Base-by-base conservation (phyloP, 2,329 filamentous ascomycete genomes). In the Pestalotiopsis sp. region DNA sequence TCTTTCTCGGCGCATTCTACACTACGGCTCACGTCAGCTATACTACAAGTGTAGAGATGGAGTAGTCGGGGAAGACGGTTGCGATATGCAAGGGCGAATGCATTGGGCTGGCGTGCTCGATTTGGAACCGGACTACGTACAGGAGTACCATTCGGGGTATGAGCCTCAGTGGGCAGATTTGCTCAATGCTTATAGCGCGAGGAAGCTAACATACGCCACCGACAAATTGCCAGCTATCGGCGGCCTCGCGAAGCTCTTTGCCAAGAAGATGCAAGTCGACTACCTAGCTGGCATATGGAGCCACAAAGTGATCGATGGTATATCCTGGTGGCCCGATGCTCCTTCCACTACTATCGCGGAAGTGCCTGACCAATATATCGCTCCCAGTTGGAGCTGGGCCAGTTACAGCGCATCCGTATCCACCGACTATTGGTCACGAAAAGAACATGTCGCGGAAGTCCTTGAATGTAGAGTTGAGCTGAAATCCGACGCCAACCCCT, bases 341-440 rank as follows among this genome's bases (percentile, higher is more conserved):
- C n/a, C 71, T 3, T 61, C 66, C 12, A 11, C 11, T 9, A 45
- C n/a, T 7, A 1, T 25, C 14, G 56, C 61, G 7, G 36, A 17
- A 36, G 66, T 66, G 17, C 20, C 3, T 13, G 58, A 67, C 12
- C 52, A 67, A n/a, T 73, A 72, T 23, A 69, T 64, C 3, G 72
- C 68, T 11, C 72, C 72, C 11, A 72, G 70, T 68, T 73, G 72
- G 72, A 72, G 72, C 41, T 73, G 72, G 72, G 68, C 70, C 17
- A 65, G 70, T 23, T 72, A 68, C 36, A 58, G 57, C 3, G 72
- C 70, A n/a, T 52, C 69, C 6, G 68, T 66, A 13, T 45, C 31
- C n/a, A 65, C 41, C 2, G 31, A 56, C 20, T 4, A 25, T 23
- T 17, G 3, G 4, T 41, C 27, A 3, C 25, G 64, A 4, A 67